Evolutionary conservation across 352 stramenopile species (phyloP), one percentile per base, ranked within the genome.

Genomic region (Phytopythium ostracodes): DNA sequence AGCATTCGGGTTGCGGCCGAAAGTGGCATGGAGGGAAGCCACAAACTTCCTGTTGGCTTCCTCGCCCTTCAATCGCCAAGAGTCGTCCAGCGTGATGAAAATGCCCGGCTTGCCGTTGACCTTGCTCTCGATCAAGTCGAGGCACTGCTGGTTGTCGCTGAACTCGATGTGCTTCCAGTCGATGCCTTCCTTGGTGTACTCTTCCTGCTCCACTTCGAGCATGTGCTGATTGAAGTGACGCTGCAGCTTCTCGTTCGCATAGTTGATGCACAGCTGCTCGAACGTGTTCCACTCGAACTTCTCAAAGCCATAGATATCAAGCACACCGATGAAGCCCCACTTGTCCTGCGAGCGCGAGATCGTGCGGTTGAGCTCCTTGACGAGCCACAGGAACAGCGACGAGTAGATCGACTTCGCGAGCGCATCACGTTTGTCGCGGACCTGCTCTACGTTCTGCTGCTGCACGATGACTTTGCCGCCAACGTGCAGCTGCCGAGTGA

Each of bases 271-370:
- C 8, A 98, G 76, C 66, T 99, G 96, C 75, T 98, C 94, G 63
- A 98, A 98, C 24, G 88, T 97, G 60, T 96, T 97, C 88, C 86
- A 96, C 53, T 98, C 82, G 62, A 99, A 99, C 52, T 92, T 96
- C 68, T 99, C 97, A 73, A 99, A 99, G 15, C 96, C 96, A 71
- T 98, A 99, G 66, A 99, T 98, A 84, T 99, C 96, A 24, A 99
- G 68, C 25, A 99, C 89, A 68, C 94, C 93, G 63, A 98, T 98
- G 56, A 98, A 97, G 1, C 85, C 87, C 86, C 85, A 96, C 65
- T 91, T 93, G 57, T 92, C 77, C 35, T 87, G 69, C 29, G 73
- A 76, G 33, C 79, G 76, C 20, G 86, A 95, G 60, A 98, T 97
- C 44, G 88, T 96, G 22, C 82, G 74, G 69, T 98, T 98, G 18